Conservation (phyloP, 768 basidiomycete species). For the Lactifluus volemus region DNA sequence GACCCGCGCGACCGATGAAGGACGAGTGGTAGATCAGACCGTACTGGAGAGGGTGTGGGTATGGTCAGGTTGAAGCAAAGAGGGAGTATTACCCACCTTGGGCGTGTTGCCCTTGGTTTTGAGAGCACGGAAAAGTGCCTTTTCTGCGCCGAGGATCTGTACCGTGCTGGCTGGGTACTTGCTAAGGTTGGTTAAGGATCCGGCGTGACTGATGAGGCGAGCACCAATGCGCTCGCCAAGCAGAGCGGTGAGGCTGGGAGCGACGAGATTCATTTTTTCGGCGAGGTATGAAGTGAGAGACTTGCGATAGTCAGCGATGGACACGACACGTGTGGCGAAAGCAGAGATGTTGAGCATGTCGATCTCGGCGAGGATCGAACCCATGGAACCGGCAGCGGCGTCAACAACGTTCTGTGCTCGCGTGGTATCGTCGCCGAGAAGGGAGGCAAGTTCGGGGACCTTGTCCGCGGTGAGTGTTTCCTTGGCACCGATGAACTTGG, state of each 20-base stretch:
- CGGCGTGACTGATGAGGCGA: conserved; percentile 89
- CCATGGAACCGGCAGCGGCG: conserved; percentile 91
- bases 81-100: conserved; percentile 44
- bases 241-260: conserved; percentile 84
- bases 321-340: conserved; percentile 85
- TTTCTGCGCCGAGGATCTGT: conserved; percentile 96
- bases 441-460: conserved; percentile 64
- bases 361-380: conserved; percentile 80
- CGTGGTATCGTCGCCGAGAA: conserved; percentile 78
- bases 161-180: conserved; percentile 99
- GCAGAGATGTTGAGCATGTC: conserved; percentile 94
- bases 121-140: conserved; percentile 92
- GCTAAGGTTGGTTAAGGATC: conserved; percentile 91
- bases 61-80: not conserved
- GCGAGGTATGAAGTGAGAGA: conserved; percentile 77
- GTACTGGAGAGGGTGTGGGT: conserved; percentile 46
- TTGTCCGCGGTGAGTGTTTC: conserved; percentile 70
- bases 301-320: conserved; percentile 90
- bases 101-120: conserved; percentile 99
- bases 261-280: conserved; percentile 98
- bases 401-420: conserved; percentile 92
- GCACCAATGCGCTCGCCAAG: conserved; percentile 91
- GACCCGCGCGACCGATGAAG: conserved; percentile 90
- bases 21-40: conserved; percentile 96
- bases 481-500: conserved; percentile 86